Conservation (phyloP, 257 asterid genomes). For the Mitragyna speciosa region DNA sequence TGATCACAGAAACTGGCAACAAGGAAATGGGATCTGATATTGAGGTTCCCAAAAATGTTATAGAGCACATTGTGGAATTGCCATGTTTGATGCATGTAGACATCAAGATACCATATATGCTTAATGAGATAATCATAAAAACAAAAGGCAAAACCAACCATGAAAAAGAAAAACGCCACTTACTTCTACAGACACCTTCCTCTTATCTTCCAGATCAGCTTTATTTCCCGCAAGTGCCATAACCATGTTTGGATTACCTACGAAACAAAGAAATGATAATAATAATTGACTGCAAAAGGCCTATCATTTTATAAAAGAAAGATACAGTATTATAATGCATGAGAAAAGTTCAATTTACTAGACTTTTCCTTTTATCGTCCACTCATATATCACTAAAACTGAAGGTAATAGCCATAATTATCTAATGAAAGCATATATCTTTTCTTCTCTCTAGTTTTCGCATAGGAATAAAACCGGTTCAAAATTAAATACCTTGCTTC, state of each 20-base stretch:
- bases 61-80: neutral
- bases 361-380: neutral
- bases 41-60: neutral
- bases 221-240: conserved; percentile 95
- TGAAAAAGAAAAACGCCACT: conserved; percentile 20
- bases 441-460: neutral
- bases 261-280: conserved; percentile 17
- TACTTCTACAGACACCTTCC: conserved; percentile 77
- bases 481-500: conserved; percentile 68
- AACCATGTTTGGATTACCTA: conserved; percentile 89
- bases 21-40: neutral
- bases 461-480: neutral
- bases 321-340: neutral
- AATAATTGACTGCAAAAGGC: conserved; percentile 3
- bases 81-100: neutral
- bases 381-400: neutral
- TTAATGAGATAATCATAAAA: neutral
- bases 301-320: neutral
- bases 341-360: neutral
- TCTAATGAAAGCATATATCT: neutral
- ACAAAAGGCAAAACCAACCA: neutral
- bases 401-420: neutral
- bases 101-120: neutral
- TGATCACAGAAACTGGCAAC: neutral
- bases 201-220: conserved; percentile 84